These are phyloP conservation scores for Zasmidium angulare DNA, from an alignment of 2,329 filamentous ascomycete genomes.

Conservation along the genomic window DNA sequence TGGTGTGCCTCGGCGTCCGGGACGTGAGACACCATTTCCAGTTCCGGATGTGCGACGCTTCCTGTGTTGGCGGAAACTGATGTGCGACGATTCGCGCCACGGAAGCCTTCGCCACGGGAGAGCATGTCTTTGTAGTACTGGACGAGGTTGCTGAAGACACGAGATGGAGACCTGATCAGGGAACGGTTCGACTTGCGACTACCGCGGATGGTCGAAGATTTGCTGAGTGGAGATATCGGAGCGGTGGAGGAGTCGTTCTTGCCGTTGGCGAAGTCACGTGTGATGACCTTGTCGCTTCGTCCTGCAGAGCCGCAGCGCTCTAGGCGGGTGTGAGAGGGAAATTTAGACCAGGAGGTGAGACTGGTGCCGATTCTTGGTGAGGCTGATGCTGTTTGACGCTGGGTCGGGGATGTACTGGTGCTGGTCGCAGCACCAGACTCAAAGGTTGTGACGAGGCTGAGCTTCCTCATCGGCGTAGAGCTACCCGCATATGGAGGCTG, in stretches of 20 bases:
- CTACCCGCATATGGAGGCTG: neutral
- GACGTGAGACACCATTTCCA: slow-evolving; percentile 44
- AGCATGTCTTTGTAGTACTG: slow-evolving; percentile 49
- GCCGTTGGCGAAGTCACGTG: slow-evolving; percentile 16
- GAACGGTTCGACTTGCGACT: slow-evolving; percentile 13
- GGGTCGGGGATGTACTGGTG: neutral
- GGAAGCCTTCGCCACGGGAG: slow-evolving; percentile 39
- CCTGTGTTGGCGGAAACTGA: slow-evolving; percentile 42
- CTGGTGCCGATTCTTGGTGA: slow-evolving; percentile 25
- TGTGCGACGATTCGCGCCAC: slow-evolving; percentile 47
- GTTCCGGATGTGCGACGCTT: slow-evolving; percentile 46
- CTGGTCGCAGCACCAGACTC: slow-evolving; percentile 3
- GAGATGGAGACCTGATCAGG: slow-evolving; percentile 37
- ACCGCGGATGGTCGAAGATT: slow-evolving; percentile 9
- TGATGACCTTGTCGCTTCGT: slow-evolving; percentile 38
- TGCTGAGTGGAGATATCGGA: slow-evolving; percentile 4
- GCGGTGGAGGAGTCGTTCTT: neutral
- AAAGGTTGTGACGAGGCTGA: neutral
- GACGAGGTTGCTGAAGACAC: slow-evolving; percentile 43
- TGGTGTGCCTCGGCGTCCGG: slow-evolving; percentile 15
- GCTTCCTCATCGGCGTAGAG: neutral
- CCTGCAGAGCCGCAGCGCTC: slow-evolving; percentile 43
- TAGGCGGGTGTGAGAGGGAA: slow-evolving; percentile 47
- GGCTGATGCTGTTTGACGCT: neutral
- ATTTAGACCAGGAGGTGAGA: slow-evolving; percentile 45